Percentiles rank a stretch among this genome's conserved stretches.
These are phyloP conservation scores for Trichothecium roseum DNA, from an alignment of 2,329 filamentous ascomycete species.

Conservation along the genomic window DNA sequence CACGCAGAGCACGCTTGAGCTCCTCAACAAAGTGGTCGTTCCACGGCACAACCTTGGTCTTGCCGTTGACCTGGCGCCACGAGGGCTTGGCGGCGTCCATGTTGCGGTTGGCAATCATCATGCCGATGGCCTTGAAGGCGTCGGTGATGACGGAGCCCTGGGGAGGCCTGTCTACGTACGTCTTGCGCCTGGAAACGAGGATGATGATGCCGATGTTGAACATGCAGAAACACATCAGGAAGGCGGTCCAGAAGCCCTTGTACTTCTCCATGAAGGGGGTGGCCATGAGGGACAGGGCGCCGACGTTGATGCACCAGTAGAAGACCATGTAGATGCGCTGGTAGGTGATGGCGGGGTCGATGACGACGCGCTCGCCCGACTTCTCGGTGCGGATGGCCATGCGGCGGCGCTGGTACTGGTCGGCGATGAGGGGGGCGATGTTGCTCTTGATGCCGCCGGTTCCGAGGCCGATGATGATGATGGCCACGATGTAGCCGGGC, in stretches of 20 bases:
- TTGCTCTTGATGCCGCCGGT: conserved; percentile 64
- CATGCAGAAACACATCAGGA: conserved; percentile 42
- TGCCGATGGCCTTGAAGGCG: conserved; percentile 41
- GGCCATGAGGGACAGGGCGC: conserved; percentile 56
- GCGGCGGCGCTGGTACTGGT: conserved; percentile 48
- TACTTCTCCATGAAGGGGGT: conserved; percentile 60
- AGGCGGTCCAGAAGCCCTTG: conserved; percentile 59
- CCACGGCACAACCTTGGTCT: conserved; percentile 39
- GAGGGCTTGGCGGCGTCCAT: conserved; percentile 56
- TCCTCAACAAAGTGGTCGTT: conserved; percentile 64
- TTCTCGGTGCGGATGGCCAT: conserved; percentile 39
- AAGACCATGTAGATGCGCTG: conserved; percentile 66
- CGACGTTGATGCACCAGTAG: conserved; percentile 65
- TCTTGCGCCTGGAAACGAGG: conserved; percentile 34
- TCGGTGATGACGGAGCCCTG: conserved; percentile 56
- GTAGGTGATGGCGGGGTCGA: conserved; percentile 56
- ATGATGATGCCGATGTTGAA: conserved; percentile 50
- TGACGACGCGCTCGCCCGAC: conserved; percentile 48
- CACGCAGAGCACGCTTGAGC: conserved; percentile 53
- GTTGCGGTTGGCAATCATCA: conserved; percentile 30
- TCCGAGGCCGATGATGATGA: conserved; percentile 55
- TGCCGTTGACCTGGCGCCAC: conserved; percentile 44
- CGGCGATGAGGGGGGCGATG: conserved; percentile 46
- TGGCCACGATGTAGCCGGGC: conserved; percentile 40
- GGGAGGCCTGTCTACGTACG: conserved; percentile 40